Evolutionary conservation across 148 eudicot genomes (phyloP), one percentile per base, ranked within the genome.

Genomic region (Vaccinium corymbosum): DNA sequence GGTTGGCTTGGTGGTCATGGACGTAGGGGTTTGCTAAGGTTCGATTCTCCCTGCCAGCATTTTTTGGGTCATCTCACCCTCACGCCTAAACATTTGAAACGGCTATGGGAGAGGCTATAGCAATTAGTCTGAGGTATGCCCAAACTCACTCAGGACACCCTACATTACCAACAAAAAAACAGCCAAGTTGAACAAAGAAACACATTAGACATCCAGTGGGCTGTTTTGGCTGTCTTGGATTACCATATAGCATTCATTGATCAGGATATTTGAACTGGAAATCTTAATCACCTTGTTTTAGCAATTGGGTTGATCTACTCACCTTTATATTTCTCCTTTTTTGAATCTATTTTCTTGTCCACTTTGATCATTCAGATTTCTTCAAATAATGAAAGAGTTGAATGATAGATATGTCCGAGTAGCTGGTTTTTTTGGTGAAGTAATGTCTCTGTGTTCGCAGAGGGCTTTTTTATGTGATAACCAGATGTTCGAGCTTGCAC

Each of bases 191-290:
- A 42, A 66, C 52, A 29, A 32, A 11, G 79, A 55, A 70, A 78
- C 62, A 70, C n/a, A 6, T n/a, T 22, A 25, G 27, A 0, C 25
- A 79, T 84, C 83, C 86, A 52, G 51, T 79, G 86, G 86, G 86
- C 78, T 73, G 76, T 78, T 15, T 84, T 79, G 64, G 78, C 59
- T 70, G 10, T 42, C 22, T 49, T 76, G 52, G 27, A 48, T 1
- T 76, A 19, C 29, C 79, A 8, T 72, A 16, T 35, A 15, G 17
- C 19, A 15, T 35, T 72, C 49, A 71, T 72, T 72, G 9, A 72
- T 72, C 6, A 29, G 16, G 42, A 14, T 3, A 25, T 27, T 22
- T 66, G 72, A 25, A 66, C 35, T 66, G 11, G 16, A 25, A 66
- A 66, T 12, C 72, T 66, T 12, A 3, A 66, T 11, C 72, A 25